Conservation (phyloP, 768 basidiomycete genomes). For the Russula sp. region DNA sequence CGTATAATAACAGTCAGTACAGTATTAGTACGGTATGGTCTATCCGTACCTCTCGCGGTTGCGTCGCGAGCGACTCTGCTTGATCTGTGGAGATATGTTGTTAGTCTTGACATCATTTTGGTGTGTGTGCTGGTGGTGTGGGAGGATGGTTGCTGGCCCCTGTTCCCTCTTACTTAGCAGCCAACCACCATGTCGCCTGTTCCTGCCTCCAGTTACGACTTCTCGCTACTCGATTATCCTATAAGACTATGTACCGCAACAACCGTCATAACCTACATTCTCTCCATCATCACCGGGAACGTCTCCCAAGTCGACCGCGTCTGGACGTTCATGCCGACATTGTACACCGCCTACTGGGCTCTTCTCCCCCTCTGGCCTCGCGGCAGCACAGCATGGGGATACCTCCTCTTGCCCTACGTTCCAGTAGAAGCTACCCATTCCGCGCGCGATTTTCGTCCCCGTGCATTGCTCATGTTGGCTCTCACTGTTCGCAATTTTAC, state of each 20-base stretch:
- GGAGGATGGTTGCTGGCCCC: no score
- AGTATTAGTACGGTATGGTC: no score
- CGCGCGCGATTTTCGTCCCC: constrained; percentile 56
- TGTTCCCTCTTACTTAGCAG: no score
- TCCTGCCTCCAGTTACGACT: background rate
- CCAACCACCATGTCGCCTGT: constrained; percentile 2
- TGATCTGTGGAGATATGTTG: constrained; percentile 41
- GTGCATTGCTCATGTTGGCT: constrained; percentile 71
- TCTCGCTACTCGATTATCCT: constrained; percentile 48
- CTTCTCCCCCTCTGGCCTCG: constrained; percentile 59
- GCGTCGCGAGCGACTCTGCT: constrained; percentile 42
- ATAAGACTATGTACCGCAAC: constrained; percentile 54
- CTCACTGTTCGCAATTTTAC: constrained; percentile 50
- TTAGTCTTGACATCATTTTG: constrained; percentile 32
- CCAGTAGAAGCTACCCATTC: constrained; percentile 45
- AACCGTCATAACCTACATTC: constrained; percentile 51
- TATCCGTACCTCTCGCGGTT: constrained; percentile 34
- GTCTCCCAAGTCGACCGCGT: constrained; percentile 86
- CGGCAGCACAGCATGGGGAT: constrained; percentile 38
- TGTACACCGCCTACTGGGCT: constrained; percentile 82
- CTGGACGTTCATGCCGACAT: constrained; percentile 68
- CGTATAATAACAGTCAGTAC: no score
- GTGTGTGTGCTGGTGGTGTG: no score
- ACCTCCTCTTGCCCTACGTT: constrained; percentile 55
- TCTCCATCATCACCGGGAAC: constrained; percentile 69